These are phyloP conservation scores for Myrica gale DNA, from an alignment of 306 rosid species.

Conservation along the genomic window DNA sequence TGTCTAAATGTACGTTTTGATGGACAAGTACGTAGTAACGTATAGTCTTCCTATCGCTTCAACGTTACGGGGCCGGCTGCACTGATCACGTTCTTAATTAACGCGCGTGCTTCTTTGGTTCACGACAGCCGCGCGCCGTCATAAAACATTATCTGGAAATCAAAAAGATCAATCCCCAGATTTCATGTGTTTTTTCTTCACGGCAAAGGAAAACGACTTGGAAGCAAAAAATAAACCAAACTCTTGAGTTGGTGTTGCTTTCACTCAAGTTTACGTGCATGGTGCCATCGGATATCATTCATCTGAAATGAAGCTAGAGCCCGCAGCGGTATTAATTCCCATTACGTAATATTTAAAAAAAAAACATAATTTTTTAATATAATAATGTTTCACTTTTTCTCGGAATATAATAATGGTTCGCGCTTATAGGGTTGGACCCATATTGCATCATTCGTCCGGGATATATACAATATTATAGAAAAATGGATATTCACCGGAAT, in stretches of 20 bases:
- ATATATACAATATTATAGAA: neutral
- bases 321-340: no score
- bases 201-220: neutral
- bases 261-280: neutral
- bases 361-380: neutral
- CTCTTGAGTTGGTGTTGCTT: neutral
- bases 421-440: neutral
- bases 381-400: neutral
- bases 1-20: no score
- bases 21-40: no score
- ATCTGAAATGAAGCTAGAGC: no score
- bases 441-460: neutral
- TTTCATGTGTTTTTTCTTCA: neutral
- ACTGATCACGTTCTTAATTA: no score
- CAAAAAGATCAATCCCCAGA: neutral
- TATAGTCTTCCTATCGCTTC: neutral
- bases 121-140: no score
- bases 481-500: constrained; percentile 19
- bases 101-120: no score
- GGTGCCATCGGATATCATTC: neutral
- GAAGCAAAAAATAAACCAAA: neutral
- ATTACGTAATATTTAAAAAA: neutral
- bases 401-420: neutral
- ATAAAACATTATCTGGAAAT: neutral
- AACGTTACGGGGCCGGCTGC: neutral